Conservation (phyloP, 352 stramenopile species). For the Phytophthora citrophthora region DNA sequence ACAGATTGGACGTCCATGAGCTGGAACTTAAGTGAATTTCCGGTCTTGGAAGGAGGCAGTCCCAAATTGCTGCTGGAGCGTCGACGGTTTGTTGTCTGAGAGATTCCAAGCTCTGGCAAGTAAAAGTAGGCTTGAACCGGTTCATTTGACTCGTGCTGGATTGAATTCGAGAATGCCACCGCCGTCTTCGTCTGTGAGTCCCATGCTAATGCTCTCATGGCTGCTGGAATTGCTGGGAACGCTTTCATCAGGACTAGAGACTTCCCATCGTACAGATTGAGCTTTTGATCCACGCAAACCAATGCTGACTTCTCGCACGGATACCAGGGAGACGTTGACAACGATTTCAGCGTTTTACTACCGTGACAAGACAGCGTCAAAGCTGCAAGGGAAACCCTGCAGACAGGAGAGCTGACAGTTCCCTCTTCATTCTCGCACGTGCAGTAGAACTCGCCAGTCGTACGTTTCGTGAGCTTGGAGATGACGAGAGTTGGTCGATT, state of each 20-base stretch:
- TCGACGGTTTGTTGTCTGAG: conserved; percentile 12
- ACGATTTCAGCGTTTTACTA: conserved; percentile 35
- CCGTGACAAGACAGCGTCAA: conserved; percentile 30
- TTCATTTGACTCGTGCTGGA: conserved; percentile 6
- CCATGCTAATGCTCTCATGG: conserved; percentile 22
- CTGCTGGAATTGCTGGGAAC: conserved; percentile 18
- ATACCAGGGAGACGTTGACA: conserved; percentile 33
- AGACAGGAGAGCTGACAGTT: conserved; percentile 33
- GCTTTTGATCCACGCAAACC: conserved; percentile 19
- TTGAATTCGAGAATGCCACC: conserved; percentile 11
- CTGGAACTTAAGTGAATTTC: conserved; percentile 30
- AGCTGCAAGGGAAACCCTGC: conserved; percentile 37
- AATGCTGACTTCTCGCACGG: conserved; percentile 20
- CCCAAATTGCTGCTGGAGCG: conserved; percentile 15
- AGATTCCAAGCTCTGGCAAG: conserved; percentile 20
- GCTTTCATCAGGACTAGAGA: conserved; percentile 21
- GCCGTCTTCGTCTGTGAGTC: conserved; percentile 13
- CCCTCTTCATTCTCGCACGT: conserved; percentile 74
- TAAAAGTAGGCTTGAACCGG: conserved; percentile 33
- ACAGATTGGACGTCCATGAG: conserved; percentile 28
- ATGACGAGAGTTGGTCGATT: conserved; percentile 49
- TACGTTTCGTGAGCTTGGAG: conserved; percentile 45
- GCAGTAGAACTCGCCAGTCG: conserved; percentile 63
- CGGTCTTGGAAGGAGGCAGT: conserved; percentile 25
- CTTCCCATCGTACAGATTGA: conserved; percentile 34